phyloP scores from a whole-genome alignment of 116 monocot species.

The Phalaenopsis hybrid region DNA sequence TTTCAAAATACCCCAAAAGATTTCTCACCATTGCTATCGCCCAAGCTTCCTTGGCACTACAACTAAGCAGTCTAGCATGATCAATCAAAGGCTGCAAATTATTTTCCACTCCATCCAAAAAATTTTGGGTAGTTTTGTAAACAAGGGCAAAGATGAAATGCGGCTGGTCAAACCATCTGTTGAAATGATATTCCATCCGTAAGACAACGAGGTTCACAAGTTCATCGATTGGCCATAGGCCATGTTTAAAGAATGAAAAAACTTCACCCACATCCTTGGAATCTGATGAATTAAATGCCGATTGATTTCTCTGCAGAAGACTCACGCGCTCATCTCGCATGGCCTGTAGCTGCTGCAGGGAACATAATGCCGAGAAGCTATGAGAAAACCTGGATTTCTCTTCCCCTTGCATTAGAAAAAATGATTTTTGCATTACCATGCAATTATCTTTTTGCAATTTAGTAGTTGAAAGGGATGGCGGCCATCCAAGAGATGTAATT shows the following conservation, averaged over 20 bases:
- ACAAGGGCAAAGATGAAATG: constrained; percentile 71
- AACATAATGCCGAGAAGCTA: constrained; percentile 51
- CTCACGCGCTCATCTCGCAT: constrained; percentile 16
- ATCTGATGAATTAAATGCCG: constrained; percentile 2
- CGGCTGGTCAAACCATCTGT: constrained; percentile 52
- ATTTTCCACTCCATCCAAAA: constrained; percentile 55
- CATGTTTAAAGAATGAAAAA: constrained; percentile 6
- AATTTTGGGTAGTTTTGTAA: constrained; percentile 50
- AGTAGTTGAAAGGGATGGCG: constrained; percentile 43
- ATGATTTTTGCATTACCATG: constrained; percentile 37
- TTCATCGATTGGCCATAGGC: constrained; percentile 69
- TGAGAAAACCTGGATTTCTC: constrained; percentile 43
- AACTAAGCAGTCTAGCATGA: constrained; percentile 49
- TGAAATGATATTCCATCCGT: constrained; percentile 68
- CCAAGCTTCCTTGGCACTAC: constrained; percentile 76
- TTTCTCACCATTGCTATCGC: constrained; percentile 50
- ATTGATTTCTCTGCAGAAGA: constrained; percentile 2
- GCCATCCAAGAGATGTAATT: constrained; percentile 64
- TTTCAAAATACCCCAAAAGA: constrained; percentile 41
- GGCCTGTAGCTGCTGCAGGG: constrained; percentile 53
- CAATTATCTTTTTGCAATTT: constrained; percentile 12
- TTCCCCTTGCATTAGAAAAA: constrained; percentile 51
- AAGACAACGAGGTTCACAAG: constrained; percentile 41
- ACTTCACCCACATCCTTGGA: constrained; percentile 9
- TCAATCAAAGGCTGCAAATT: constrained; percentile 74